Percentiles rank a stretch among this genome's conserved stretches.
Conservation (phyloP, 371 early-diverging fungal genomes). For the Mucor plumbeus region DNA sequence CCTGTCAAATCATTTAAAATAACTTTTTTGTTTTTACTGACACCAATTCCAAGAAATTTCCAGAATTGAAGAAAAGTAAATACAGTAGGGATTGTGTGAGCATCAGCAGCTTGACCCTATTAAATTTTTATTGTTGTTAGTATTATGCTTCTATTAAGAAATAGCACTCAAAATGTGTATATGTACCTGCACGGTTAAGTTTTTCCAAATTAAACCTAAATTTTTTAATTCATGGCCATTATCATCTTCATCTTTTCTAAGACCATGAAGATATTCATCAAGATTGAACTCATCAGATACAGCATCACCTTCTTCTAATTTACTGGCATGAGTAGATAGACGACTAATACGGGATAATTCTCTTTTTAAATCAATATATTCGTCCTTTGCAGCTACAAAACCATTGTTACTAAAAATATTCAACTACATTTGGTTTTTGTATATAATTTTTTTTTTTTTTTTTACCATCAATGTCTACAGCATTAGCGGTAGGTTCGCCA, state of each 20-base stretch:
- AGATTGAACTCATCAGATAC: conserved; percentile 39
- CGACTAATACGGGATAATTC: conserved; percentile 44
- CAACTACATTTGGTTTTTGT: no score
- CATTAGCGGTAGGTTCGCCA: conserved; percentile 28
- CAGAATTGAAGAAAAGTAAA: conserved; percentile 29
- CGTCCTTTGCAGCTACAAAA: conserved; percentile 38
- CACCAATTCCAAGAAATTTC: conserved; percentile 32
- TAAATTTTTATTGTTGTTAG: not conserved
- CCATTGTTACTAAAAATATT: not conserved
- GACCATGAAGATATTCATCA: conserved; percentile 37
- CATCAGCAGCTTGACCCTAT: conserved; percentile 44
- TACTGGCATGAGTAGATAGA: conserved; percentile 14
- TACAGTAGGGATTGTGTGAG: conserved; percentile 30
- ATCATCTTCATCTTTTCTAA: conserved; percentile 18
- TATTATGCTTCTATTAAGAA: not conserved
- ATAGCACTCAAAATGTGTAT: not conserved
- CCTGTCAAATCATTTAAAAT: conserved; percentile 49
- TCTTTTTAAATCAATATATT: conserved; percentile 40
- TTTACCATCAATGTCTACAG: conserved; percentile 21
- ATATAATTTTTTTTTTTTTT: no score
- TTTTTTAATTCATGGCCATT: conserved; percentile 47
- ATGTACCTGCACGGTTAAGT: conserved; percentile 45
- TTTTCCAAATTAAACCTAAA: conserved; percentile 51
- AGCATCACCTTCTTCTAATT: conserved; percentile 35
- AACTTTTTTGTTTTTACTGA: conserved; percentile 29